Evolutionary conservation across 306 rosid species (phyloP), one percentile per base, ranked within the genome.

Genomic region (Rubus parviflorus): DNA sequence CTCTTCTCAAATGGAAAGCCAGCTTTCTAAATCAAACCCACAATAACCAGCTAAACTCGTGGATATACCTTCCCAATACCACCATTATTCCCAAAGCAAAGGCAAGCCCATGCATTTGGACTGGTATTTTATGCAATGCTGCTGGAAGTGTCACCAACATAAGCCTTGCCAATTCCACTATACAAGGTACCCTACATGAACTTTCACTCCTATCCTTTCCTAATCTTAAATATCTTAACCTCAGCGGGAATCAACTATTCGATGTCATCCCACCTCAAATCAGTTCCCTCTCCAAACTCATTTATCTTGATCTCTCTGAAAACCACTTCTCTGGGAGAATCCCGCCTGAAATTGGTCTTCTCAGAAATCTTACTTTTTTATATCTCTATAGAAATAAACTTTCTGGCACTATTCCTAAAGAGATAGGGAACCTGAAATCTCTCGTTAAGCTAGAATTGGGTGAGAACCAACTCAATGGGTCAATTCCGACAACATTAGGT

Each of bases 251-350:
- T 22, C 45, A 45, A 43, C 14, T 46, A 25, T 67, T 20, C 42
- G 17, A 1, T 68, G 42, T 10, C 22, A 69, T 69, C 54, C 73
- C 73, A 47, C 2, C 73, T 8, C 60, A 54, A 54, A 54, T 54
- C 60, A 19, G 25, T 68, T 17, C 47, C 72, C 72, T 68, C 47
- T 74, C 77, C 7, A 49, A 52, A 17, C 64, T 72, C 35, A n/a
- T 6, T 8, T 4, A n/a, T 38, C 76, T 72, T 72, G 65, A 72
- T n/a, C 48, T 72, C 4, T 37, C 49, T 6, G 0, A 4, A 0
- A 72, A 72, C 19, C 7, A 20, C 2, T 35, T 72, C 9, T 52
- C 75, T 40, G 62, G 62, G 45, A 30, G 4, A 25, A 35, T 75
- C 3, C 57, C 70, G 25, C 60, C 70, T 42, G 30, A 46, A 46